Base-by-base conservation (phyloP, 306 rosid genomes). In the Luffa acutangula region DNA sequence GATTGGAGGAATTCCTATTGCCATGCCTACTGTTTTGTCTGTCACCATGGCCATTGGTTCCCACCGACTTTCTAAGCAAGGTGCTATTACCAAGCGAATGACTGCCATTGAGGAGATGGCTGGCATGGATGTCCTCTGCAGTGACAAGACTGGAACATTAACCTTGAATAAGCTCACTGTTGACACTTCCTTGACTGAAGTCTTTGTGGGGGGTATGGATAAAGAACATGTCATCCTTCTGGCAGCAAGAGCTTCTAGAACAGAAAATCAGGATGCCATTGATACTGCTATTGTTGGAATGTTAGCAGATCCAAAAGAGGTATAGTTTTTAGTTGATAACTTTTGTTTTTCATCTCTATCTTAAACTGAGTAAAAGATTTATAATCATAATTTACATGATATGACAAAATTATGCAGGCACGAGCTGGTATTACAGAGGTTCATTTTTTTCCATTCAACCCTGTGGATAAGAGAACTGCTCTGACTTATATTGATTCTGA, bases 71-170 rank as follows among this genome's bases (percentile, higher is more conserved):
- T 90, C 99, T 52, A 93, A 96, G 79, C 99, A 96, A 86, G 99
- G 99, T 64, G 99, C 99, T 49, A 96, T 96, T 36, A 96, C 99
- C 80, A 96, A 96, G 70, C 76, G 99, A 71, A 96, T 96, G 99
- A 96, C 99, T 21, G 99, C 99, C 67, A 96, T 96, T 81, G 99
- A 96, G 85, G 99, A 96, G 90, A 96, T 96, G 99, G 99, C 99
- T 37, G 99, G 99, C 74, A 96, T 96, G 99, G 98, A 96, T 77
- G 99, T 96, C 41, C 93, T 96, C 48, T 96, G 99, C 85, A 96
- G 99, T 90, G 99, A 96, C 80, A 96, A 95, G 90, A 96, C 99
- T 3, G 99, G 99, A 48, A 96, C 99, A 66, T 83, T 96, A 52
- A 96, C 99, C 37, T 83, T 96, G 64, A 95, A 96, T 83, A 96